Evolutionary conservation across 2,329 filamentous ascomycete genomes (phyloP), one percentile per base, ranked within the genome.

Genomic region (Hysterium pulicare): DNA sequence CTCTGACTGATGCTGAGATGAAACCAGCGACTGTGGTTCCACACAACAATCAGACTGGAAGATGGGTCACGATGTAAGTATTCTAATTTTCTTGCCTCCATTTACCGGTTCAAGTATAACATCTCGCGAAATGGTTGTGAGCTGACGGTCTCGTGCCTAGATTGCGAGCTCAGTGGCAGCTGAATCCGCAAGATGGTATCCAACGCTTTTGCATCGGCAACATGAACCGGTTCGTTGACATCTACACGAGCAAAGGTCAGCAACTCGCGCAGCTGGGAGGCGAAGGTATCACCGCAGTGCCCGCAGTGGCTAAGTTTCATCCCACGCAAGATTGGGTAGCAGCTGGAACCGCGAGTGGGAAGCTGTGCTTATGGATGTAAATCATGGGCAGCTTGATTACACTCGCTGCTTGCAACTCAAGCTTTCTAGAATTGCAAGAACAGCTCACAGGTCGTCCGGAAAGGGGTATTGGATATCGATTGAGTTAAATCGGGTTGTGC

Each of bases 211-310:
- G 82, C 19, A 91, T 98, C 44, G 93, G 88, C 1, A 98, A 97
- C 55, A 97, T 97, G 93, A 95, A 95, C 61, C 82, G 93, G 1
- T 97, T 96, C 55, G 88, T 97, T 1, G 93, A 98, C 59, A 79
- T 98, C 1, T 98, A 86, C 63, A 86, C 85, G 1, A 77, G 82
- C 0, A 79, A 86, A 37, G 93, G 93, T 0, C 84, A 89, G 57
- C 91, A 97, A 64, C 71, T 98, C 3, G 91, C 87, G 0, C 91
- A 97, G 65, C 68, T 95, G 1, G 89, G 84, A 1, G 89, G 90
- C 0, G 89, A 95, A 1, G 87, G 86, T 1, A 95, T 98, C 54
- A 95, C 90, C 1, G 93, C 93, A 5, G 93, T 98, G 3, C 93
- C 93, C 2, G 88, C 93, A 0, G 93, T 95, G 0, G 87, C 90